These are phyloP conservation scores for Magnusiomyces ingens DNA, from an alignment of 1,139 yeast species.

Conservation along the genomic window DNA sequence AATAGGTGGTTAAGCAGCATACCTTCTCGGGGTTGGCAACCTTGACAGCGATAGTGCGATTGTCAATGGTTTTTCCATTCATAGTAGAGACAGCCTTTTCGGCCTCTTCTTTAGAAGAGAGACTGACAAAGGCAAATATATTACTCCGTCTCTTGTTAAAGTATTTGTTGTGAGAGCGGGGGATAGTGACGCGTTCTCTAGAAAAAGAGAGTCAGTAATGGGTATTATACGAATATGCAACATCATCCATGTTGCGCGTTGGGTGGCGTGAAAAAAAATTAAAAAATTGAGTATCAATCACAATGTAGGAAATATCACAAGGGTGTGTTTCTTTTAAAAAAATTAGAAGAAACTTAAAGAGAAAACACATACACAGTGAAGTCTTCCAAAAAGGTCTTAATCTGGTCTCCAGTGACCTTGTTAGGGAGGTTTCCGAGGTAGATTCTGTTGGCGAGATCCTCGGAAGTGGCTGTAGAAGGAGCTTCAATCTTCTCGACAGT, in stretches of 20 bases:
- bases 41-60: conserved; percentile 45
- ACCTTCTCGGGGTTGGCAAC: conserved; percentile 36
- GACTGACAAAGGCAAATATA: conserved; percentile 47
- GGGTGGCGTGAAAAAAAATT: neutral
- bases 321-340: too few species aligned
- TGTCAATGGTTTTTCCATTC: conserved; percentile 43
- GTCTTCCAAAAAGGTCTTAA: conserved; percentile 25
- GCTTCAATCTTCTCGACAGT: neutral
- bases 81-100: conserved; percentile 40
- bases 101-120: conserved; percentile 46
- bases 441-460: conserved; percentile 16
- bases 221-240: neutral
- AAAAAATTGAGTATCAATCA: neutral
- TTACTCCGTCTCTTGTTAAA: conserved; percentile 2
- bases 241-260: neutral
- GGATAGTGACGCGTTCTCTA: conserved; percentile 19
- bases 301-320: too few species aligned
- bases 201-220: neutral
- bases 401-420: conserved; percentile 24
- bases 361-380: conserved; percentile 30
- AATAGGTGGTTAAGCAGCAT: neutral
- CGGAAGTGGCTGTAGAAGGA: neutral
- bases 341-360: neutral
- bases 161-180: conserved; percentile 10
- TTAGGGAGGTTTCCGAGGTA: conserved; percentile 32